Evolutionary conservation across 73 alveolate species (phyloP), one percentile per base, ranked within the genome.

Genomic region (Paramecium pentaurelia): DNA sequence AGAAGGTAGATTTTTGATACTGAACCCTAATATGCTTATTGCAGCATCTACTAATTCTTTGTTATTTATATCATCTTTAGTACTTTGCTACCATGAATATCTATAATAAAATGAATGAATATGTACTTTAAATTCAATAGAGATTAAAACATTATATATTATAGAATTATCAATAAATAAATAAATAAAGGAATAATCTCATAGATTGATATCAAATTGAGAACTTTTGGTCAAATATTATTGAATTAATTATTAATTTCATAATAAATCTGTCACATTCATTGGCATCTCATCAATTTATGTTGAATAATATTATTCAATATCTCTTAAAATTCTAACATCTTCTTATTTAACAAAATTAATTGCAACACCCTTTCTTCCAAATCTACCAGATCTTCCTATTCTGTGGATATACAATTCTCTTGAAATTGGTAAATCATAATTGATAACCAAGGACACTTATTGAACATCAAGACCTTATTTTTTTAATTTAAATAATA

Each of bases 281-380:
- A 96, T 98, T 11, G 99, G 99, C 99, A 99, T 97, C 95, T 99
- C 99, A 93, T 99, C 99, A 59, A 99, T 98, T 94, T 98, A 97
- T 54, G 99, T 99, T 47, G 99, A 97, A 97, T 99, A 99, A 89
- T 95, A 98, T 95, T 98, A 98, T 94, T 98, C 99, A 93, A 99
- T 98, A 94, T 98, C 99, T 86, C 99, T 95, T 83, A 99, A 93
- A 51, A 95, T 88, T 92, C 98, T 98, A 86, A 98, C 98, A 93
- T 99, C 99, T 36, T 99, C 99, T 84, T 96, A 97, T 86, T 97
- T 97, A 30, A 98, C 99, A 49, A 98, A 97, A 92, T 97, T 99
- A 86, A 99, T 98, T 10, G 99, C 99, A 42, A 99, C 99, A 11
- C 99, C 99, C 86, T 98, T 98, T 86, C 99, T 95, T 28, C 99